Evolutionary conservation across 768 basidiomycete genomes (phyloP).

Genomic region (Psilocybe azurescens): DNA sequence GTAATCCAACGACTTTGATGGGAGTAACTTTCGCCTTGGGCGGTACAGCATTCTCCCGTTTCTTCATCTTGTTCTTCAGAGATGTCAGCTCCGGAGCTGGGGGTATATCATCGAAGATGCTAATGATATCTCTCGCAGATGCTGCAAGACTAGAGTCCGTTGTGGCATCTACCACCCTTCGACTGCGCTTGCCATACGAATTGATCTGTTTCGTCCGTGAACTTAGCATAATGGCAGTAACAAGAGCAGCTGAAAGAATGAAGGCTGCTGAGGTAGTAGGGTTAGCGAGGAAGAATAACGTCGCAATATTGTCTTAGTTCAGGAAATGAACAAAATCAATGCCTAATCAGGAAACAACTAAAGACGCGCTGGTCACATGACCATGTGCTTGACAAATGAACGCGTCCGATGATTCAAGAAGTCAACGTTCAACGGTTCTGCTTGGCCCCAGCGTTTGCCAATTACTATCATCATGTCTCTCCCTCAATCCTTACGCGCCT

Average conservation of each 20-base stretch:
- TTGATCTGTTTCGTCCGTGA: slow-evolving; percentile 68
- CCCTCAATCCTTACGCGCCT: slow-evolving; percentile 69
- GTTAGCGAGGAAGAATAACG: slow-evolving; percentile 9
- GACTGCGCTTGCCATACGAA: slow-evolving; percentile 66
- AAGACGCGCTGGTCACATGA: slow-evolving; percentile 20
- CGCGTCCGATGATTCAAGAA: slow-evolving; percentile 4
- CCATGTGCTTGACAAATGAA: background rate
- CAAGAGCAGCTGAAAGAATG: slow-evolving; percentile 3
- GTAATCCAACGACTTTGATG: slow-evolving; percentile 44
- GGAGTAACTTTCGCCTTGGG: slow-evolving; percentile 37
- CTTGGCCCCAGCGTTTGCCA: no score
- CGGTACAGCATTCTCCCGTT: slow-evolving; percentile 44
- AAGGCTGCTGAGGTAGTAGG: slow-evolving; percentile 6
- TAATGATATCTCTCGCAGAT: slow-evolving; percentile 34
- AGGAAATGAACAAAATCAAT: slow-evolving; percentile 6
- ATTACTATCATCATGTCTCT: slow-evolving; percentile 70
- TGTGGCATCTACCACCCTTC: slow-evolving; percentile 60
- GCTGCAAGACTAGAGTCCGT: slow-evolving; percentile 24
- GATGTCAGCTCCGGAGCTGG: slow-evolving; percentile 42
- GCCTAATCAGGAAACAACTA: slow-evolving; percentile 15
- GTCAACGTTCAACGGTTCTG: no score
- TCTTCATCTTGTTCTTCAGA: slow-evolving; percentile 52
- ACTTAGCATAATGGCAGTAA: slow-evolving; percentile 52
- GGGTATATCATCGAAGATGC: slow-evolving; percentile 51
- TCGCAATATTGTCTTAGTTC: slow-evolving; percentile 11